Conservation (phyloP, 1,284 basidiomycete genomes). For the Austroboletus olivaceoglutinosus region DNA sequence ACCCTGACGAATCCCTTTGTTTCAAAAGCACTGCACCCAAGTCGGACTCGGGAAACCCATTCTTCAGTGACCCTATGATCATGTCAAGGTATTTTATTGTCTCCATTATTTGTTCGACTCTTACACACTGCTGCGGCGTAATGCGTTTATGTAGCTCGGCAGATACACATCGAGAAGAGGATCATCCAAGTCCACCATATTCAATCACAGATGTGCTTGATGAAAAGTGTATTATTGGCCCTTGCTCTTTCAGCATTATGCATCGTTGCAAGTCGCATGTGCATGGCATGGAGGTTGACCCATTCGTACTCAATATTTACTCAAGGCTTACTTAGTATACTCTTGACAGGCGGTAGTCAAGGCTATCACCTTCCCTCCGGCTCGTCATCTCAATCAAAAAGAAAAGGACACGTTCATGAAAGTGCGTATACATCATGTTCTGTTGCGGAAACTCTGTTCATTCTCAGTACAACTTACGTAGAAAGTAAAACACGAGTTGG, state of each 20-base stretch:
- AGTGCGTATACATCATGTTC: background rate
- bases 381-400: too few species aligned
- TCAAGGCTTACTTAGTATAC: too few species aligned
- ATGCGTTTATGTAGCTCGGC: background rate
- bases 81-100: too few species aligned
- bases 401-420: background rate
- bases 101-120: too few species aligned
- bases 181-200: background rate
- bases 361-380: background rate
- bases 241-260: background rate
- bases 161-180: too few species aligned
- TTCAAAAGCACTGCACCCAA: too few species aligned
- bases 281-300: background rate
- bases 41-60: too few species aligned
- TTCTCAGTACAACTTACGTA: background rate
- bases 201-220: background rate
- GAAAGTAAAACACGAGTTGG: constrained; percentile 6
- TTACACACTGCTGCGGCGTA: background rate
- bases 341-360: constrained; percentile 9
- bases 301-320: background rate
- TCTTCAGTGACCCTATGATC: too few species aligned
- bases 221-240: background rate
- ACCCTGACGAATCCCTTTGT: background rate
- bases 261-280: background rate
- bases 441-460: background rate